Conservation (phyloP, 805 yeast species). For the Candida oleophila region DNA sequence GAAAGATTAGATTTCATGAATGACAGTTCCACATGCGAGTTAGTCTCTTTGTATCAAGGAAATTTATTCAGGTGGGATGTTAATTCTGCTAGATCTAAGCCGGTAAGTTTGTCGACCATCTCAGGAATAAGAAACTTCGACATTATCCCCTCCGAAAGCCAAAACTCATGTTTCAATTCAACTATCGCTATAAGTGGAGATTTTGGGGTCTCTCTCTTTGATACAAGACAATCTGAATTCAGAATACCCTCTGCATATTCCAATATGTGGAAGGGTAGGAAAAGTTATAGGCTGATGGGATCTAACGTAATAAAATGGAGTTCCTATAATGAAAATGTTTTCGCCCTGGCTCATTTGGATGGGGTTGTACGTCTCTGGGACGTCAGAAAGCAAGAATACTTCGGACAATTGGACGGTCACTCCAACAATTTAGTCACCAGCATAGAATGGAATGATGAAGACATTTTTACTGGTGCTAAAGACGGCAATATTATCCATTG, state of each 20-base stretch:
- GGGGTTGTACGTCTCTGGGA: slow-evolving; percentile 72
- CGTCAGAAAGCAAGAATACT: slow-evolving; percentile 57
- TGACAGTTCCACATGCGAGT: slow-evolving; percentile 26
- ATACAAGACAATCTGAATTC: slow-evolving; percentile 53
- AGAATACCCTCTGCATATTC: slow-evolving; percentile 25
- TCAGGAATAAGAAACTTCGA: slow-evolving; percentile 54
- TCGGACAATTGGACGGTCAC: slow-evolving; percentile 50
- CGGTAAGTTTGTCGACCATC: slow-evolving; percentile 52
- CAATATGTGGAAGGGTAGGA: slow-evolving; percentile 7
- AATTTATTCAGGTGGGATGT: slow-evolving; percentile 78
- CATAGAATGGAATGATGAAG: slow-evolving; percentile 58
- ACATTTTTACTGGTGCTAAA: slow-evolving; percentile 56
- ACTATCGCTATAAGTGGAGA: slow-evolving; percentile 64
- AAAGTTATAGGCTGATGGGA: slow-evolving; percentile 17
- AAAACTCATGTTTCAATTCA: slow-evolving; percentile 28
- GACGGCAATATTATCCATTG: slow-evolving; percentile 72
- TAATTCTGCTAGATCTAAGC: slow-evolving; percentile 45
- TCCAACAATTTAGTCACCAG: slow-evolving; percentile 46
- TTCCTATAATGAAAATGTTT: slow-evolving; percentile 52
- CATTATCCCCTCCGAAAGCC: slow-evolving; percentile 35
- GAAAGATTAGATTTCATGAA: slow-evolving; percentile 27
- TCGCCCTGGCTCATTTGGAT: slow-evolving; percentile 64
- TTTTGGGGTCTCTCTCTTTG: slow-evolving; percentile 74
- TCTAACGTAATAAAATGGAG: slow-evolving; percentile 63
- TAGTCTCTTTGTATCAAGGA: slow-evolving; percentile 65